A percentile compares a stretch with the other conserved stretches of the same genome.
These are phyloP conservation scores for Orobanche coerulescens DNA, from an alignment of 257 asterid species.

Conservation along the genomic window DNA sequence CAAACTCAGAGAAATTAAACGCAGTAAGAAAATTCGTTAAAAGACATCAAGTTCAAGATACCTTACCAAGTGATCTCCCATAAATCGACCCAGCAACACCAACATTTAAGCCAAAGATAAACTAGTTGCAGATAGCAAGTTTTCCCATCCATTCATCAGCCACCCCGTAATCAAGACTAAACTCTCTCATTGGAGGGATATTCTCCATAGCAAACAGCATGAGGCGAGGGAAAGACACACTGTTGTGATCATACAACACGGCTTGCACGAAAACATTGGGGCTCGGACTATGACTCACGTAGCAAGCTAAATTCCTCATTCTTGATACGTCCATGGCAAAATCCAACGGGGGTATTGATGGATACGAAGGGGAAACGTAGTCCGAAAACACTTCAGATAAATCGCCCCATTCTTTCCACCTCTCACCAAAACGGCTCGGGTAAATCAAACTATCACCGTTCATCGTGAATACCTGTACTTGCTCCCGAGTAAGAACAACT, in stretches of 20 bases:
- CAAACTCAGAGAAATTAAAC: slow-evolving; percentile 17
- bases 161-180: slow-evolving; percentile 79
- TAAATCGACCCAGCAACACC: neutral
- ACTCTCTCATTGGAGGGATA: slow-evolving; percentile 83
- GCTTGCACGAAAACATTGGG: slow-evolving; percentile 79
- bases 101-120: slow-evolving; percentile 15
- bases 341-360: slow-evolving; percentile 70
- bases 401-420: slow-evolving; percentile 91
- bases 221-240: slow-evolving; percentile 63
- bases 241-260: slow-evolving; percentile 70
- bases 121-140: slow-evolving; percentile 66
- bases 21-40: neutral
- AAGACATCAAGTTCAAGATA: neutral
- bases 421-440: slow-evolving; percentile 61
- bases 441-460: slow-evolving; percentile 75
- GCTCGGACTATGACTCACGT: slow-evolving; percentile 68
- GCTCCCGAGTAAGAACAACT: slow-evolving; percentile 74
- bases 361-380: slow-evolving; percentile 48
- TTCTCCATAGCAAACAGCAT: slow-evolving; percentile 91
- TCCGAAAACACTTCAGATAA: slow-evolving; percentile 50
- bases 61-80: neutral
- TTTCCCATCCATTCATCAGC: slow-evolving; percentile 62
- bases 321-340: slow-evolving; percentile 82
- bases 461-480: slow-evolving; percentile 65
- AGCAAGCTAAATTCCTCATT: slow-evolving; percentile 83